A percentile compares a stretch with the other conserved stretches of the same genome.
phyloP scores from a whole-genome alignment of 176 grass and related monocot genomes.

The barley (Hordeum vulgare) region MorexV3_pseudomolecules_assembly NC_058518.1:369782433-369782932 shows the following conservation, averaged over 20 bases:
- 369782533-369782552: not conserved
- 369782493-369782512: not conserved
- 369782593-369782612: not conserved
- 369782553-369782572: not conserved
- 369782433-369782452: constrained; percentile 7
- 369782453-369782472: not conserved
- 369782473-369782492: not conserved
- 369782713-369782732: not conserved
- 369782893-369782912: constrained; percentile 21
- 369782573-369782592: not conserved
- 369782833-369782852: not conserved
- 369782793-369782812: not conserved
- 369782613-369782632: not conserved
- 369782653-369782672: not conserved
- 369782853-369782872: not conserved
- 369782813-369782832: not conserved
- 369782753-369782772: not conserved
- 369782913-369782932: constrained; percentile 9
- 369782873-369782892: not conserved
- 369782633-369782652: not conserved
- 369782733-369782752: not conserved
- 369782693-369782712: not conserved
- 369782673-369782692: not conserved
- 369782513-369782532: not conserved
- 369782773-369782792: not conserved